A percentile compares a stretch with the other conserved stretches of the same genome.
Conservation (phyloP, 2,329 filamentous ascomycete species). For the Balansia obtecta region DNA sequence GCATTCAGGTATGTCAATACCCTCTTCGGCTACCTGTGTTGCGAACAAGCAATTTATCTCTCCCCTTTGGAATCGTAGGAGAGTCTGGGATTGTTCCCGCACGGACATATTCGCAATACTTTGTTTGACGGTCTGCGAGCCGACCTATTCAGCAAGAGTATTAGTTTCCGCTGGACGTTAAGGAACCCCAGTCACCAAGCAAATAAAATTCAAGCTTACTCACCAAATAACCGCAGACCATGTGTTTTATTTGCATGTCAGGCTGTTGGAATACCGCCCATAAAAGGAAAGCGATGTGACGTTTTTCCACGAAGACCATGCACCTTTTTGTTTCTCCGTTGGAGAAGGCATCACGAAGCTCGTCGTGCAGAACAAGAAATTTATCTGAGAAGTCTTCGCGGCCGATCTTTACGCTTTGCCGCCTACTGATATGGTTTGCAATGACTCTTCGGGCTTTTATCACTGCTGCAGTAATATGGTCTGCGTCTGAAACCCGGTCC, state of each 20-base stretch:
- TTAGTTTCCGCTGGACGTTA: neutral
- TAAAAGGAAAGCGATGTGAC: constrained; percentile 66
- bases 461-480: neutral
- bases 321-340: constrained; percentile 41
- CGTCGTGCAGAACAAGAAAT: constrained; percentile 47
- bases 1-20: constrained; percentile 55
- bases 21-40: constrained; percentile 56
- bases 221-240: constrained; percentile 53
- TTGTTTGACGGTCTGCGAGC: constrained; percentile 17
- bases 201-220: constrained; percentile 8
- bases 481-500: neutral
- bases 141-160: constrained; percentile 15
- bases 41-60: constrained; percentile 52
- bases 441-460: neutral
- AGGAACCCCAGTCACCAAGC: neutral
- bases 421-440: neutral
- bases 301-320: constrained; percentile 76
- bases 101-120: constrained; percentile 54
- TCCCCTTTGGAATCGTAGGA: constrained; percentile 51
- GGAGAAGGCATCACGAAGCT: constrained; percentile 53
- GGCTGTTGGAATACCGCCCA: constrained; percentile 50
- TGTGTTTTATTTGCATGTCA: constrained; percentile 40
- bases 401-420: constrained; percentile 7
- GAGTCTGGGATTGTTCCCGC: constrained; percentile 58
- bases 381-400: constrained; percentile 54